Conservation (phyloP, 1,284 basidiomycete species). For the Ceratobasidium sp. region DNA sequence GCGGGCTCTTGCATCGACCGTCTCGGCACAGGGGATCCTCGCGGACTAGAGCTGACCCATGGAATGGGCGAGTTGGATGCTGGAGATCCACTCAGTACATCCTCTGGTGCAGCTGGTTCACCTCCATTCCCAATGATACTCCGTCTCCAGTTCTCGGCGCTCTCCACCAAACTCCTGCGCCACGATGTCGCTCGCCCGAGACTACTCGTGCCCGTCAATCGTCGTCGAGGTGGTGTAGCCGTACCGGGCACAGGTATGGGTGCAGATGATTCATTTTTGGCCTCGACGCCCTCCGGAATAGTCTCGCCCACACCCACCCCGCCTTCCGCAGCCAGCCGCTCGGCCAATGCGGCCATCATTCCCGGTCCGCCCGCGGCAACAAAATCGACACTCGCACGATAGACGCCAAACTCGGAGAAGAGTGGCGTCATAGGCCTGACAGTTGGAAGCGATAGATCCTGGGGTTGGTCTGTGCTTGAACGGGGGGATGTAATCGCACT, state of each 20-base stretch:
- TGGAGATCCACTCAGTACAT: constrained; percentile 13
- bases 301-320: constrained; percentile 1
- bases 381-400: constrained; percentile 36
- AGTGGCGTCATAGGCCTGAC: constrained; percentile 31
- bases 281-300: constrained; percentile 6
- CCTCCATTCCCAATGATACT: constrained; percentile 11
- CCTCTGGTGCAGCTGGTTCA: neutral
- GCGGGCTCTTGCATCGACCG: constrained; percentile 3
- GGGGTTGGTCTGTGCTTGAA: constrained; percentile 1
- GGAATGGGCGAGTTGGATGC: constrained; percentile 23
- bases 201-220: constrained; percentile 27
- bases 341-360: constrained; percentile 17
- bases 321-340: neutral
- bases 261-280: neutral
- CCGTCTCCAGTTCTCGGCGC: constrained; percentile 20
- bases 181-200: constrained; percentile 27
- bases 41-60: constrained; percentile 29
- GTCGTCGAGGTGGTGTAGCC: constrained; percentile 26
- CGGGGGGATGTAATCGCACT: constrained; percentile 6
- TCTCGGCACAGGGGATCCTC: constrained; percentile 23
- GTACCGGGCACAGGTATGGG: constrained; percentile 13
- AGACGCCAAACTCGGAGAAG: constrained; percentile 34
- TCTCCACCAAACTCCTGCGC: constrained; percentile 30
- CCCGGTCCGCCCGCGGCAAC: constrained; percentile 29
- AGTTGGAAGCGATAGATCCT: constrained; percentile 17